Evolutionary conservation across 805 yeast genomes (phyloP), one percentile per base, ranked within the genome.

Genomic region (Metschnikowia arizonensis): DNA sequence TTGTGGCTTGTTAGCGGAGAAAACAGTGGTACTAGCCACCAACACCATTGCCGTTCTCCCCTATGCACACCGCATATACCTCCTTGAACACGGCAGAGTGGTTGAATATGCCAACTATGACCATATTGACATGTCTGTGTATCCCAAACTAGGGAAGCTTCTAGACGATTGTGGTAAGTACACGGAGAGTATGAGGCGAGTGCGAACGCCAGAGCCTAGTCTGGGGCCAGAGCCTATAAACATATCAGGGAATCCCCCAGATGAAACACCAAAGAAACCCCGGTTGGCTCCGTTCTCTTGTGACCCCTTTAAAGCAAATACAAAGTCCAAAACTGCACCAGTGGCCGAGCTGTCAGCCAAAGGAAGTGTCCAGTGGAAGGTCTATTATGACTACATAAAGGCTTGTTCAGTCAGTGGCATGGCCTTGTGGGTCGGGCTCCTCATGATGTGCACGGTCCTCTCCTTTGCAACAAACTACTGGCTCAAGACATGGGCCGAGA

Each of bases 401-500:
- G 84, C 89, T 0, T 82, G 88, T 61, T 77, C 82, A 5, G 53
- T 66, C 26, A 24, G 59, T 1, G 83, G 84, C 28, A 75, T 75
- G 21, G n/a, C 61, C n/a, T 42, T 69, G 54, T 80, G 50, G 54
- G 29, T 43, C 5, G 62, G 36, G 49, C 62, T 33, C 50, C 73
- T 58, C 53, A 70, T 53, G 24, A 63, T 26, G 3, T 68, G 52
- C 52, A 61, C 53, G 45, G 60, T 40, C 28, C 61, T 47, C 40
- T 68, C 72, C 14, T 60, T 76, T 11, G 63, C 67, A 7, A 78
- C 79, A 37, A 81, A 77, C 57, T 79, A 78, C 58, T 81, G 87
- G 83, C 68, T 83, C 53, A 83, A 82, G 52, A 68, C 74, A 49
- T 83, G 90, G 90, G 77, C 88, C 1, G 87, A 82, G 53, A 51